Evolutionary conservation across 805 yeast species (phyloP), one percentile per base, ranked within the genome.

Genomic region (Wickerhamomyces ciferrii): DNA sequence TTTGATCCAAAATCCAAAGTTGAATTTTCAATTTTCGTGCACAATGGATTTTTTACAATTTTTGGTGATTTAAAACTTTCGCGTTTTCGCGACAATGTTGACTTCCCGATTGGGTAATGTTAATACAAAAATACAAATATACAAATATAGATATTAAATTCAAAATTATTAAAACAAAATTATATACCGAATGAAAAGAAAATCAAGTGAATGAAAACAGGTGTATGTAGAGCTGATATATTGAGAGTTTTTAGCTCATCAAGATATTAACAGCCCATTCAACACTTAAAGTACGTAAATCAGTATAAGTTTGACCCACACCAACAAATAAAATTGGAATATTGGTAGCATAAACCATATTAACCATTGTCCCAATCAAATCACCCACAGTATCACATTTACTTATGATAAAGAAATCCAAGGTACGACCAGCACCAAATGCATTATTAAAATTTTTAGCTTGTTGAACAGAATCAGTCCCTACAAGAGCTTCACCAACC

Each of bases 401-500:
- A 42, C 96, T 86, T 35, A 92, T 84, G 48, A 92, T 84, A 68
- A 92, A 94, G 62, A 91, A 94, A 65, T 94, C 97, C 39, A 92
- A 70, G 37, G 78, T 75, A 45, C 98, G 72, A 35, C 75, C 78
- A 46, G 83, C 82, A 19, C 98, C 98, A 67, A 94, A 92, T 0
- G 97, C 97, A 55, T 82, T 80, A 62, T 92, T 91, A 71, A 92
- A 92, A 62, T 94, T 91, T 44, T 80, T 79, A 0, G 98, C 98
- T 65, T 92, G 99, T 65, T 86, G 86, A 3, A 94, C 97, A 1
- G 97, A 88, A 62, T 92, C 99, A 0, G 98, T 91, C 17, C 99
- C 99, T 1, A 92, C 98, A 35, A 92, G 71, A 0, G 99, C 99
- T 66, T 92, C 99, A 38, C 97, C 98, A 18, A 92, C 99, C 98